These are phyloP conservation scores for Jacaranda copaia DNA, from an alignment of 257 asterid species.

Conservation along the genomic window DNA sequence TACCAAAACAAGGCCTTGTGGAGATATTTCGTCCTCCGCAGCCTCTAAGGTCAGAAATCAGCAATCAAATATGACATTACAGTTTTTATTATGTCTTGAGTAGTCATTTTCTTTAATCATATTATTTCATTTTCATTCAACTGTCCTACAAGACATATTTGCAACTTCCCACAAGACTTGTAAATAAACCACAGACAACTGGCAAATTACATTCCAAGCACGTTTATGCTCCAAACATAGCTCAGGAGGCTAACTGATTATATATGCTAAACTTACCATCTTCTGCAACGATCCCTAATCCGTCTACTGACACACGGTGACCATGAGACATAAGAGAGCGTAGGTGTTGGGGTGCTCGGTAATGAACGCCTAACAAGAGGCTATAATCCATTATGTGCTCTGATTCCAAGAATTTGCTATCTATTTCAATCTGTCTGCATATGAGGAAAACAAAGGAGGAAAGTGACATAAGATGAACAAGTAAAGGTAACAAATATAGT, in stretches of 20 bases:
- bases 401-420: constrained; percentile 75
- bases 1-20: constrained; percentile 77
- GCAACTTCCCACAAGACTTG: not conserved
- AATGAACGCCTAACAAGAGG: constrained; percentile 79
- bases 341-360: constrained; percentile 78
- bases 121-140: too few relatives aligned
- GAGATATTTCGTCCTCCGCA: constrained; percentile 73
- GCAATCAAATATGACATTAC: constrained; percentile 11
- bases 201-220: not conserved
- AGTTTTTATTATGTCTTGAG: not conserved
- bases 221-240: not conserved
- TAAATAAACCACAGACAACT: not conserved
- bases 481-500: not conserved
- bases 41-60: constrained; percentile 48
- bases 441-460: not conserved
- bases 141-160: too few relatives aligned
- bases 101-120: too few relatives aligned
- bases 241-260: not conserved
- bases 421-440: constrained; percentile 76
- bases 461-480: not conserved
- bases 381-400: constrained; percentile 83
- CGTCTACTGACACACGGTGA: constrained; percentile 49
- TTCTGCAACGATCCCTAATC: constrained; percentile 71
- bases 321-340: constrained; percentile 52
- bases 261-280: constrained; percentile 51